These are phyloP conservation scores for Colletotrichum agaves DNA, from an alignment of 2,329 filamentous ascomycete genomes.

Conservation along the genomic window DNA sequence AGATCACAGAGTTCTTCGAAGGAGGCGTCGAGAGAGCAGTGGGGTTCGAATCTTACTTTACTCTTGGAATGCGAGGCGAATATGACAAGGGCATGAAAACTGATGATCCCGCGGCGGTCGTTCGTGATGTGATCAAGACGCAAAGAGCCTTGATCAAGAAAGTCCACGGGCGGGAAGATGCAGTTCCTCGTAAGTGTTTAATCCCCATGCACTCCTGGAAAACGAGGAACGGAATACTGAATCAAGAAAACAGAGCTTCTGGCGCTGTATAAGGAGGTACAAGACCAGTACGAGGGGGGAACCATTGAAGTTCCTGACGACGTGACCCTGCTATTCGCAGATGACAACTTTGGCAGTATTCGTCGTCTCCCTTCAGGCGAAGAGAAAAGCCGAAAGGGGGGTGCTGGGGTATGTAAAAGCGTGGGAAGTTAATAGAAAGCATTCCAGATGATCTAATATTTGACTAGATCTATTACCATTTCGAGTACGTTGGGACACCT, in stretches of 20 bases:
- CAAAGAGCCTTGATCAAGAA: conserved; percentile 65
- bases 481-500: conserved; percentile 71
- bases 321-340: conserved; percentile 70
- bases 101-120: conserved; percentile 60
- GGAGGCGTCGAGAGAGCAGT: conserved; percentile 65
- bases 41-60: conserved; percentile 69
- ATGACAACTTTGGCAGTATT: conserved; percentile 72
- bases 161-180: conserved; percentile 57
- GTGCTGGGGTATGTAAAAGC: conserved; percentile 60
- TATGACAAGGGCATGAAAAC: conserved; percentile 64
- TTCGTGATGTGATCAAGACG: conserved; percentile 64
- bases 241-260: conserved; percentile 59
- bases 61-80: conserved; percentile 68
- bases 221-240: not conserved
- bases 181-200: conserved; percentile 51
- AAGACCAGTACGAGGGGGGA: conserved; percentile 70
- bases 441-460: conserved; percentile 29
- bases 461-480: conserved; percentile 60
- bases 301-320: conserved; percentile 66
- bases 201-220: not conserved
- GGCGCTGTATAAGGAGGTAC: conserved; percentile 74
- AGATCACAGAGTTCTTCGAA: conserved; percentile 67
- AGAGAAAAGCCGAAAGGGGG: conserved; percentile 63
- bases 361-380: conserved; percentile 64
- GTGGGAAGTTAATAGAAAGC: too few relatives aligned